Evolutionary conservation across 352 stramenopile species (phyloP).

Genomic region (Globisporangium barbulae): DNA sequence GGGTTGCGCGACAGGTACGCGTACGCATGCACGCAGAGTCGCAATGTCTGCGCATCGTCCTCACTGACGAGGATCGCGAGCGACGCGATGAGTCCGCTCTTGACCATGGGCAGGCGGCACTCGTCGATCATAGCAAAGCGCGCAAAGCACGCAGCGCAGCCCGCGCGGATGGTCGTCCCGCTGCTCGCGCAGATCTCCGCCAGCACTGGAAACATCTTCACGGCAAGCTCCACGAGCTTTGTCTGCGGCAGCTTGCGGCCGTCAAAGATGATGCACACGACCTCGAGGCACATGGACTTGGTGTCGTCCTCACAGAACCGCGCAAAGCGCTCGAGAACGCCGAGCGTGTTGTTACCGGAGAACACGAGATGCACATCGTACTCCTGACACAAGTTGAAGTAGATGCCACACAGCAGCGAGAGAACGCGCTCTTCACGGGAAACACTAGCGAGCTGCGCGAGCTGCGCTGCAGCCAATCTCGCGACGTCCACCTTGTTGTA

Average conservation of each 20-base stretch:
- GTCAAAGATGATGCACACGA: slow-evolving; percentile 67
- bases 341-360: slow-evolving; percentile 23
- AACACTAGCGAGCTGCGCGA: slow-evolving; percentile 28
- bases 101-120: slow-evolving; percentile 47
- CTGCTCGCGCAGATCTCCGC: slow-evolving; percentile 35
- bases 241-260: slow-evolving; percentile 34
- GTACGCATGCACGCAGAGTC: slow-evolving; percentile 66
- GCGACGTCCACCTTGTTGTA: slow-evolving; percentile 59
- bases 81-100: slow-evolving; percentile 42
- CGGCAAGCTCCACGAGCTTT: slow-evolving; percentile 39
- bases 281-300: slow-evolving; percentile 55
- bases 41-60: slow-evolving; percentile 48
- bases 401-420: slow-evolving; percentile 37
- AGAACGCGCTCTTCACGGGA: slow-evolving; percentile 23
- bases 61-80: slow-evolving; percentile 50
- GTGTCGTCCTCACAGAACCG: slow-evolving; percentile 29
- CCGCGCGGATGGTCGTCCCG: slow-evolving; percentile 26
- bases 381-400: slow-evolving; percentile 70
- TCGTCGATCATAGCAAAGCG: slow-evolving; percentile 59
- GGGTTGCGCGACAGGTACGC: slow-evolving; percentile 48
- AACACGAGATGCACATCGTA: slow-evolving; percentile 54
- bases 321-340: slow-evolving; percentile 38
- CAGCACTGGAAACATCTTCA: slow-evolving; percentile 40
- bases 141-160: slow-evolving; percentile 63
- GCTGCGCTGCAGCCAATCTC: slow-evolving; percentile 25